Conservation (phyloP, 1,284 basidiomycete genomes). For the Ceratobasidium sp. region DNA sequence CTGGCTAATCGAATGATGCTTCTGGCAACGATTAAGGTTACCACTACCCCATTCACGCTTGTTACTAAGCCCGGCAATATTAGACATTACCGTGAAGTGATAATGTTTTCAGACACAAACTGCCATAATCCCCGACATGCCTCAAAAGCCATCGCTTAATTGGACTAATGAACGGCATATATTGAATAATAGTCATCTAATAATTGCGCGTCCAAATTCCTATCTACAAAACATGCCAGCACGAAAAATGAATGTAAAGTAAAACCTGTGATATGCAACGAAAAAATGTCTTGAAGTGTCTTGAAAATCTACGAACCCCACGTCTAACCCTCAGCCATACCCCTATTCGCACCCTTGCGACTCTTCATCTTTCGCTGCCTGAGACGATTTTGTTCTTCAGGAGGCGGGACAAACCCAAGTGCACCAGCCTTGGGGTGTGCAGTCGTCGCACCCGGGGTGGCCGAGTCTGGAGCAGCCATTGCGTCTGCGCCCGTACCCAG, state of each 20-base stretch:
- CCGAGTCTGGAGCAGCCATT: not conserved
- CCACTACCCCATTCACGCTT: slow-evolving; percentile 39
- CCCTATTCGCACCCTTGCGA: slow-evolving; percentile 31
- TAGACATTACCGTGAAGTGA: too few species aligned
- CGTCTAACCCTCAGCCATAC: slow-evolving; percentile 26
- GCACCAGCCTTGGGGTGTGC: slow-evolving; percentile 12
- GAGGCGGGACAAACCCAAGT: slow-evolving; percentile 30
- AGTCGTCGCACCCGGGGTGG: not conserved
- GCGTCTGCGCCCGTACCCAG: not conserved
- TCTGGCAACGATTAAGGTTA: slow-evolving; percentile 38
- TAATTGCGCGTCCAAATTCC: not conserved
- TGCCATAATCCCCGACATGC: too few species aligned
- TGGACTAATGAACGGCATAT: not conserved
- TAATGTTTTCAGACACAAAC: too few species aligned
- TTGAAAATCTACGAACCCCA: not conserved
- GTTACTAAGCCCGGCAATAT: too few species aligned
- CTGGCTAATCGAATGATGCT: slow-evolving; percentile 36
- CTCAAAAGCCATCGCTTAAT: not conserved
- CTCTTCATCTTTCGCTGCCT: slow-evolving; percentile 35
- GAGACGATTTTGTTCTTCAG: slow-evolving; percentile 27
- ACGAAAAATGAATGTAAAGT: not conserved
- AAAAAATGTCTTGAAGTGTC: too few species aligned
- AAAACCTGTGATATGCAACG: not conserved
- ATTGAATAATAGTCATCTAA: not conserved
- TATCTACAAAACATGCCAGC: not conserved